Conservation (phyloP, 1,139 yeast species). For the Candida smagusa region DNA sequence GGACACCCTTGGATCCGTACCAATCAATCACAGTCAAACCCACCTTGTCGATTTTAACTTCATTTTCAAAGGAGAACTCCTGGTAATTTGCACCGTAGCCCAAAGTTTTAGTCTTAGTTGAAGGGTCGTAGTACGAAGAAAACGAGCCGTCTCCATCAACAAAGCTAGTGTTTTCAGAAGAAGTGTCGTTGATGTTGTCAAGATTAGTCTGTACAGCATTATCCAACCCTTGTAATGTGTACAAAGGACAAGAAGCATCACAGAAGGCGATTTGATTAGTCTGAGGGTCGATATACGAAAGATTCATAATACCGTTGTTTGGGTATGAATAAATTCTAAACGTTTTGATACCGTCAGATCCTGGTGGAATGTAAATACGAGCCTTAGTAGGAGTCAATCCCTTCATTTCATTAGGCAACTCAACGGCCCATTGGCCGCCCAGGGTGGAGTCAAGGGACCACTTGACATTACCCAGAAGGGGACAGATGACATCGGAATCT, state of each 20-base stretch:
- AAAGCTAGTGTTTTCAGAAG: slow-evolving; percentile 22
- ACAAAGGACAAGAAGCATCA: slow-evolving; percentile 85
- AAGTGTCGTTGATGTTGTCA: slow-evolving; percentile 16
- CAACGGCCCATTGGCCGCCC: slow-evolving; percentile 69
- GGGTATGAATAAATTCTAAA: slow-evolving; percentile 80
- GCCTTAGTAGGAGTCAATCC: slow-evolving; percentile 69
- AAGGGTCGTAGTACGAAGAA: slow-evolving; percentile 38
- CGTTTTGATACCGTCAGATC: slow-evolving; percentile 52
- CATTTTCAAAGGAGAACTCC: slow-evolving; percentile 79
- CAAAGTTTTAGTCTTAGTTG: slow-evolving; percentile 38
- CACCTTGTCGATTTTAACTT: slow-evolving; percentile 57
- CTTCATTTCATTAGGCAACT: slow-evolving; percentile 50
- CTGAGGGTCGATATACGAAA: slow-evolving; percentile 76
- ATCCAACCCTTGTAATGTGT: slow-evolving; percentile 28
- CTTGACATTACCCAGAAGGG: slow-evolving; percentile 36
- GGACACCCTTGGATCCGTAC: slow-evolving; percentile 66
- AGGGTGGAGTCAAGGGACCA: slow-evolving; percentile 58
- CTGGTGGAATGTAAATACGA: slow-evolving; percentile 62
- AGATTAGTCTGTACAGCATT: slow-evolving; percentile 21
- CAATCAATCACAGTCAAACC: slow-evolving; percentile 67
- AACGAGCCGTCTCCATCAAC: slow-evolving; percentile 38
- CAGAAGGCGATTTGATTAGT: slow-evolving; percentile 58
- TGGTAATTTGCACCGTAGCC: slow-evolving; percentile 57
- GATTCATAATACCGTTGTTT: slow-evolving; percentile 84
- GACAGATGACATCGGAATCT: slow-evolving; percentile 55